Percentiles rank a stretch among this genome's conserved stretches.
phyloP scores from a whole-genome alignment of 208 protist species.

The Histomonas meleagridis region DNA sequence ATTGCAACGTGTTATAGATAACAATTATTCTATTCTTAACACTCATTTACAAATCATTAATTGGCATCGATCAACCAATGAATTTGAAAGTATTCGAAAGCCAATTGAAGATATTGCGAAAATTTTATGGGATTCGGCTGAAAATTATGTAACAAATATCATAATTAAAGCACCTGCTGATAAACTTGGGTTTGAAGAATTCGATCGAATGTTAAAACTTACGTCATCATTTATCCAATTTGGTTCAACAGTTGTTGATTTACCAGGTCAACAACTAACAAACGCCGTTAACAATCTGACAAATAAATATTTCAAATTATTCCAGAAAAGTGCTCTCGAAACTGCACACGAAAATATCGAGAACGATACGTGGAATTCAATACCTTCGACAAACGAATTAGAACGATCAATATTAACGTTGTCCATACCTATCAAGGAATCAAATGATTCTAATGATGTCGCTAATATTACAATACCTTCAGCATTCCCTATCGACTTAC shows the following conservation, averaged over 20 bases:
- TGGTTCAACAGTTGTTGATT: conserved; percentile 13
- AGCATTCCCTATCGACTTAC: not conserved
- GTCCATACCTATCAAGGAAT: not conserved
- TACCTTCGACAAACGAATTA: not conserved
- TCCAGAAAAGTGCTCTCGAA: not conserved
- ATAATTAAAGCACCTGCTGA: not conserved
- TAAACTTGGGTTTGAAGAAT: not conserved
- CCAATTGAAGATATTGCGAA: not conserved
- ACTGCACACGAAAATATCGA: not conserved
- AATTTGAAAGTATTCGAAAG: not conserved
- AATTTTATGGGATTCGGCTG: not conserved
- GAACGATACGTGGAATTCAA: not conserved
- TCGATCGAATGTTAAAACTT: not conserved
- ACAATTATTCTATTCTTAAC: not conserved
- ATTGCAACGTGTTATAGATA: not conserved
- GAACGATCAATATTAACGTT: not conserved
- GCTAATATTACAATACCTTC: not conserved
- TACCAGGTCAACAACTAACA: not conserved
- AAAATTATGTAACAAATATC: not conserved
- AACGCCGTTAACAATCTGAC: not conserved
- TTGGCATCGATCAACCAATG: not conserved
- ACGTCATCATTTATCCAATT: not conserved
- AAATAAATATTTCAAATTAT: not conserved
- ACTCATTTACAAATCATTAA: not conserved
- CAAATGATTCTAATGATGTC: not conserved